phyloP scores from a whole-genome alignment of 1,284 basidiomycete species.

The Coniferiporia sulphurascens region DNA sequence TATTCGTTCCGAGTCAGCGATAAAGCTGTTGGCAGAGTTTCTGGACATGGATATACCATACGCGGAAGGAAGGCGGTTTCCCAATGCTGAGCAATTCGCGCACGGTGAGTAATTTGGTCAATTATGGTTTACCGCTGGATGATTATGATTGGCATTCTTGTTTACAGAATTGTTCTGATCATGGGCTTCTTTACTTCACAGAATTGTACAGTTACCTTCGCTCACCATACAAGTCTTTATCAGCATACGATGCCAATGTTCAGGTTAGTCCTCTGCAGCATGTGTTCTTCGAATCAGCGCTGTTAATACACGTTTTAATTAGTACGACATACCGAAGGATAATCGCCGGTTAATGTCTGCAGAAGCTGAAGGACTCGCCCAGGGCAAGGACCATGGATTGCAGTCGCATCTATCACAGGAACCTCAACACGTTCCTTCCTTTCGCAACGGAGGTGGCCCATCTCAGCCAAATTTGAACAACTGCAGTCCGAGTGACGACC shows the following conservation, averaged over 20 bases:
- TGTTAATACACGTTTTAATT: not conserved
- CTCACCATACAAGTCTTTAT: constrained; percentile 78
- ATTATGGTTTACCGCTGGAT: constrained; percentile 15
- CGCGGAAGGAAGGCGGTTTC: constrained; percentile 47
- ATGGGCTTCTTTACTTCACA: constrained; percentile 28
- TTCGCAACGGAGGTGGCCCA: constrained; percentile 2
- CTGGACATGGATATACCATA: constrained; percentile 68
- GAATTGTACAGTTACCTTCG: constrained; percentile 84
- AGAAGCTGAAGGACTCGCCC: not conserved
- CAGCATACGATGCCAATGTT: constrained; percentile 73
- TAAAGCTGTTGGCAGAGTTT: constrained; percentile 79
- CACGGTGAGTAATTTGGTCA: constrained; percentile 55
- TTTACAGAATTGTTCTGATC: constrained; percentile 13
- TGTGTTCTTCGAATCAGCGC: not conserved
- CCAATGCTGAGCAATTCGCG: constrained; percentile 83
- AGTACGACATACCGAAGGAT: constrained; percentile 15
- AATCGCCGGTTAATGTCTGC: not conserved
- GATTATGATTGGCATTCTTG: constrained; percentile 14
- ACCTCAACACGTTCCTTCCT: not conserved
- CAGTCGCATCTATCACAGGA: not conserved
- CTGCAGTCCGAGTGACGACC: not conserved
- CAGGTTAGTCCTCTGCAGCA: constrained; percentile 45
- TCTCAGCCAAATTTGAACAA: constrained; percentile 1
- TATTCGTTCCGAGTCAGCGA: constrained; percentile 79
- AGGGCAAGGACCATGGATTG: not conserved